A percentile compares a stretch with the other conserved stretches of the same genome.
phyloP scores from a whole-genome alignment of 148 eudicot genomes.

The Camellia lanceoleosa region DNA sequence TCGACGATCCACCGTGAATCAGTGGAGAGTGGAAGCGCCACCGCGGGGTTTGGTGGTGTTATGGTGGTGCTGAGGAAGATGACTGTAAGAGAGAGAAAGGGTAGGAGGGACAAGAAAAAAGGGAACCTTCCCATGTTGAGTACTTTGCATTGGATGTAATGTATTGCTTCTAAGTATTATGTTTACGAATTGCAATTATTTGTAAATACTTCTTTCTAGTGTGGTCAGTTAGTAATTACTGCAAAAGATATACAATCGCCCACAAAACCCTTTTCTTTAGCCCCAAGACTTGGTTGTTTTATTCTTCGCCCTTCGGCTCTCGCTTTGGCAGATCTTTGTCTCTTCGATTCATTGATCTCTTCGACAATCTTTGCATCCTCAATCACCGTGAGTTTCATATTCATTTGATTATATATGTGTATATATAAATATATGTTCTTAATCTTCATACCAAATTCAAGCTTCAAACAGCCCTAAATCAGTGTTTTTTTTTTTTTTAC shows the following conservation, averaged over 20 bases:
- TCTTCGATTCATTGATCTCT: neutral
- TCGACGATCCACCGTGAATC: too few relatives aligned
- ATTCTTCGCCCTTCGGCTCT: neutral
- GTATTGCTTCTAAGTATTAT: too few relatives aligned
- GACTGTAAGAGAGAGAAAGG: too few relatives aligned
- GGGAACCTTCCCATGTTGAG: too few relatives aligned
- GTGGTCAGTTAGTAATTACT: neutral
- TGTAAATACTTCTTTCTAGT: neutral
- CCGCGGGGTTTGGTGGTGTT: too few relatives aligned
- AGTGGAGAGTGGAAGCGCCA: too few relatives aligned
- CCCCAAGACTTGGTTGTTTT: conserved; percentile 10
- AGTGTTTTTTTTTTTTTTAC: neutral
- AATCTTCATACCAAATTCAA: neutral
- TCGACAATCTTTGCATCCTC: neutral
- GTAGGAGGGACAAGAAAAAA: too few relatives aligned
- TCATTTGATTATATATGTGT: too few relatives aligned
- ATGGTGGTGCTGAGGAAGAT: too few relatives aligned
- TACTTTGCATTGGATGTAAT: too few relatives aligned
- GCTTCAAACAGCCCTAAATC: neutral
- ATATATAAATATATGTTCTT: neutral
- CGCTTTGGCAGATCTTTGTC: neutral
- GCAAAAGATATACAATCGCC: neutral
- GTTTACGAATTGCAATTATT: too few relatives aligned
- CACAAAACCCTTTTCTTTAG: neutral
- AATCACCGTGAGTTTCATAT: neutral